These are phyloP conservation scores for Rugosomyces carneus DNA, from an alignment of 1,284 basidiomycete species.

Conservation along the genomic window DNA sequence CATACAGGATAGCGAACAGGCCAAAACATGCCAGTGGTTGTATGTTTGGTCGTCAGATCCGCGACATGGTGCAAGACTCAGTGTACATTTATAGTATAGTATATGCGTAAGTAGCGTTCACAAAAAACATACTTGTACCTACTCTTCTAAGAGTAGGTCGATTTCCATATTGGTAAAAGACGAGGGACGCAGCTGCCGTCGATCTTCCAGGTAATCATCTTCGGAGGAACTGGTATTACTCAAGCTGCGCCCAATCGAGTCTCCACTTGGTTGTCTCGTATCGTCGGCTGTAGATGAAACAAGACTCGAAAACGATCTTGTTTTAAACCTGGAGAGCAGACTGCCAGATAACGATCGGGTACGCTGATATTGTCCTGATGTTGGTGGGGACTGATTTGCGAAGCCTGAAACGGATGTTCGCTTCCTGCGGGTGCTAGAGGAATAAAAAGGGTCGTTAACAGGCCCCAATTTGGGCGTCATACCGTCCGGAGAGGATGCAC, in stretches of 20 bases:
- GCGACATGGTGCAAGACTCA: too few relatives aligned
- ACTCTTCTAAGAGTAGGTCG: neutral
- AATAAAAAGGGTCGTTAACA: slow-evolving; percentile 32
- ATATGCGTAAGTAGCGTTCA: neutral
- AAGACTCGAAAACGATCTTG: slow-evolving; percentile 45
- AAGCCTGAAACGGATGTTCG: slow-evolving; percentile 39
- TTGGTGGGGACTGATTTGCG: slow-evolving; percentile 10
- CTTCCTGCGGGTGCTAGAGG: slow-evolving; percentile 36
- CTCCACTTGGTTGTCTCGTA: slow-evolving; percentile 24
- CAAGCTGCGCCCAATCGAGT: slow-evolving; percentile 39
- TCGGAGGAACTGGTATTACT: slow-evolving; percentile 66
- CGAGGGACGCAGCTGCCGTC: slow-evolving; percentile 10
- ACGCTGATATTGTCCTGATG: neutral
- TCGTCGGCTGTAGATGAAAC: slow-evolving; percentile 37
- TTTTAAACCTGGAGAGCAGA: slow-evolving; percentile 43
- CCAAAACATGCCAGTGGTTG: too few relatives aligned
- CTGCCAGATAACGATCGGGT: slow-evolving; percentile 16
- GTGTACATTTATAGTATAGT: too few relatives aligned
- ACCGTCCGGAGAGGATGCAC: slow-evolving; percentile 18
- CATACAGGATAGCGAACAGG: too few relatives aligned
- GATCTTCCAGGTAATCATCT: slow-evolving; percentile 33
- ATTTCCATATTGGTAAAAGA: neutral
- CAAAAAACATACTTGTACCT: neutral
- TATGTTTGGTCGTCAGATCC: too few relatives aligned
- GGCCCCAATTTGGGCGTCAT: slow-evolving; percentile 19